Evolutionary conservation across 106 monocot genomes (phyloP), one percentile per base, ranked within the genome.

Genomic region (Acanthochlamys bracteata): DNA sequence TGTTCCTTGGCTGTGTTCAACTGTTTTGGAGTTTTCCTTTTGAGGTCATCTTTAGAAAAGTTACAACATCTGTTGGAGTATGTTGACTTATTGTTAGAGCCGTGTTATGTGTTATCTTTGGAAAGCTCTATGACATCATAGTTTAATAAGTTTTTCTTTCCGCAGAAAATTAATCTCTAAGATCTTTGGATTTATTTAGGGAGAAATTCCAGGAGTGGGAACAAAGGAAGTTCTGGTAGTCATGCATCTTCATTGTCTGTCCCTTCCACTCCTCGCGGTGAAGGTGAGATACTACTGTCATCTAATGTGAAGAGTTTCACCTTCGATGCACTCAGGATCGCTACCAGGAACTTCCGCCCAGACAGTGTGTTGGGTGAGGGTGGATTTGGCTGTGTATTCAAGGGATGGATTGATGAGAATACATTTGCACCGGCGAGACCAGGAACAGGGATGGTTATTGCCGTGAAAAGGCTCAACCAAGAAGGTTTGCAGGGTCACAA

Each of bases 301-400:
- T 46, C 79, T 0, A 88, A 79, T 22, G 20, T 92, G 61, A 80
- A 79, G 51, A 74, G 63, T 25, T 87, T 92, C 47, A 77, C 76
- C 11, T 88, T 87, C 65, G 66, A 7, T 22, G 81, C 81, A 47
- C 81, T 92, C 64, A 81, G 65, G 63, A 56, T 52, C 10, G 84
- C 86, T 26, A 92, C 92, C 19, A 73, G 92, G 52, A 92, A 87
- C 46, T 92, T 92, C 63, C 83, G 80, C 0, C 86, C 86, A 0
- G 83, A 86, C 24, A 91, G 86, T 64, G 85, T 91, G 4, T 61
- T 92, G 54, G 91, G 91, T 15, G 83, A 86, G 57, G 90, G 90
- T 3, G 86, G 90, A 22, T 91, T 91, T 57, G 86, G 90, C 20
- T 83, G 80, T 7, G 86, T 91, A 17, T 86, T 79, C 33, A 85